Evolutionary conservation across 1,284 basidiomycete genomes (phyloP), one percentile per base, ranked within the genome.

Genomic region (Fistulina hepatica): DNA sequence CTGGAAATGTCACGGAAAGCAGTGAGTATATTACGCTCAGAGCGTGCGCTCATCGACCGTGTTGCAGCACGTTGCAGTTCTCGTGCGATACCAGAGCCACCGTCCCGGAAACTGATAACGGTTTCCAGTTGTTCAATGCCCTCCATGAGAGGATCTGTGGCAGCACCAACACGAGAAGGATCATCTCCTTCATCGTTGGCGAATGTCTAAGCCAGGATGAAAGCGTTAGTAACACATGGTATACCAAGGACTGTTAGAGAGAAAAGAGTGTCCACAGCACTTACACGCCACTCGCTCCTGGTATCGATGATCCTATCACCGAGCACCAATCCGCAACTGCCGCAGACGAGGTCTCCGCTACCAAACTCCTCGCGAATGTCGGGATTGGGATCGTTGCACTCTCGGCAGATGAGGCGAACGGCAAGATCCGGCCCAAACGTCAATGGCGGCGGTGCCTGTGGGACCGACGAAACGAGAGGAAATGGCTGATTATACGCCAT

Each of bases 101-200:
- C 92, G 54, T 98, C 93, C 41, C 85, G 79, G 60, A 90, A 93
- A 43, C 89, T 91, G 55, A 98, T 97, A 45, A 89, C 76, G 20
- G 95, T 98, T 53, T 92, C 85, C 37, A 95, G 75, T 56, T 92
- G 84, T 56, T 94, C 91, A 51, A 91, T 83, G 34, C 89, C 89
- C 55, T 97, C 93, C 62, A 97, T 71, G 20, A 97, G 67, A 37
- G 93, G 91, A 57, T 97, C 92, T 27, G 81, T 79, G 26, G 92
- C 90, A 39, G 90, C 91, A 65, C 95, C 95, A 48, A 99, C 95
- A 86, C 95, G 95, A 51, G 94, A 98, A 41, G 94, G 94, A 59
- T 98, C 95, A 59, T 98, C 95, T 44, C 94, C 93, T 65, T 97
- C 94, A 59, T 99, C 92, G 52, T 92, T 95, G 49, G 95, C 95